phyloP scores from a whole-genome alignment of 768 basidiomycete genomes.

The Mycena rosella region DNA sequence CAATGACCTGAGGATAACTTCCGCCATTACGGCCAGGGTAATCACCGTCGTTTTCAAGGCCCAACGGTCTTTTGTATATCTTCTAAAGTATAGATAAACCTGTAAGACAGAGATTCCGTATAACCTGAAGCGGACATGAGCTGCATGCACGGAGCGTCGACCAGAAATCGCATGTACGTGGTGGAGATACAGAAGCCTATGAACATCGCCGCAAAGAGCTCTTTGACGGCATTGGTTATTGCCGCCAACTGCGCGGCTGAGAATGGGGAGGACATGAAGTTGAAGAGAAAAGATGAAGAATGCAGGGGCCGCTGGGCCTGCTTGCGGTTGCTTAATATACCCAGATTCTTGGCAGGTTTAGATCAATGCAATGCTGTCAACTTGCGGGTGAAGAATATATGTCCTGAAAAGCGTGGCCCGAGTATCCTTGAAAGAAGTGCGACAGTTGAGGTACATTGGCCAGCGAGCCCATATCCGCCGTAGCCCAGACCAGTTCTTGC shows the following conservation, averaged over 20 bases:
- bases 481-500: slow-evolving; percentile 28
- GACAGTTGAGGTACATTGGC: slow-evolving; percentile 31
- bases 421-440: neutral
- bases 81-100: slow-evolving; percentile 25
- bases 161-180: neutral
- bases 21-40: neutral
- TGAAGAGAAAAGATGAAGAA: neutral
- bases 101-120: slow-evolving; percentile 29
- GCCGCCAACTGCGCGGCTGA: slow-evolving; percentile 26
- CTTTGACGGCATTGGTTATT: slow-evolving; percentile 22
- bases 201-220: slow-evolving; percentile 27
- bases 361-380: too few species aligned
- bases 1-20: neutral
- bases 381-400: slow-evolving; percentile 43
- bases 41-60: slow-evolving; percentile 24
- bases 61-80: slow-evolving; percentile 14
- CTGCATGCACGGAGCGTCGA: neutral
- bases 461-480: slow-evolving; percentile 34
- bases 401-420: slow-evolving; percentile 36
- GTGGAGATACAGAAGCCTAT: slow-evolving; percentile 26
- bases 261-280: neutral
- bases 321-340: slow-evolving; percentile 1
- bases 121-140: slow-evolving; percentile 3
- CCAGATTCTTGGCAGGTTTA: neutral
- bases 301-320: too few species aligned